Conservation (phyloP, 805 yeast genomes). For the Barnettozyma sp. region DNA sequence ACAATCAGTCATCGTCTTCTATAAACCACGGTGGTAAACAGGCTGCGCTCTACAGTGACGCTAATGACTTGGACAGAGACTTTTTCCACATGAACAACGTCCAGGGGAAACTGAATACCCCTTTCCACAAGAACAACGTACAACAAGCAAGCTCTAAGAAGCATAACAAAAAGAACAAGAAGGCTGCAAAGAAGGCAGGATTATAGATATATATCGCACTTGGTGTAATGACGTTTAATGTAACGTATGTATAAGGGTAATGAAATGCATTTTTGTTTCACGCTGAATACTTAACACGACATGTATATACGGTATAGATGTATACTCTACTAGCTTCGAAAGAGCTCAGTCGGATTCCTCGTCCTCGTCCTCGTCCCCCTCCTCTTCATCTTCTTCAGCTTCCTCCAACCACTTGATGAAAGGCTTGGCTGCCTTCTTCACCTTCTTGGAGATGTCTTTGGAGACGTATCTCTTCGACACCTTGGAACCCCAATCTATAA, state of each 20-base stretch:
- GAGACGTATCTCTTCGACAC: conserved; percentile 91
- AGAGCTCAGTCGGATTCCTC: conserved; percentile 20
- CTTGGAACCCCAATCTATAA: conserved; percentile 80
- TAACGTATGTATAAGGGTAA: no score
- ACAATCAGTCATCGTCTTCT: conserved; percentile 39
- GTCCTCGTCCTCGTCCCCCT: conserved; percentile 59
- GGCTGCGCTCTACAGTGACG: conserved; percentile 71
- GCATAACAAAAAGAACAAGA: conserved; percentile 74
- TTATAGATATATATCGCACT: not conserved
- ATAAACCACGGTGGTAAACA: conserved; percentile 75
- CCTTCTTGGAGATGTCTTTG: conserved; percentile 86
- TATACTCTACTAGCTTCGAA: no score
- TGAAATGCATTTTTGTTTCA: conserved; percentile 9
- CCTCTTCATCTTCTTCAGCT: conserved; percentile 74
- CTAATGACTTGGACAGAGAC: conserved; percentile 78
- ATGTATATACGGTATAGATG: no score
- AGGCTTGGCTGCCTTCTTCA: conserved; percentile 93
- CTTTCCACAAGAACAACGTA: conserved; percentile 56
- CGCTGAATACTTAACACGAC: no score
- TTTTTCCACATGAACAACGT: conserved; percentile 68
- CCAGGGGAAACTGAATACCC: conserved; percentile 55
- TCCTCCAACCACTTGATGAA: conserved; percentile 91
- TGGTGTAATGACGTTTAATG: no score
- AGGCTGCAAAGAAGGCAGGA: conserved; percentile 35
- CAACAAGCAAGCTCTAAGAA: conserved; percentile 35